Conservation (phyloP, 1,284 basidiomycete species). For the Takashimella tepidaria region DNA sequence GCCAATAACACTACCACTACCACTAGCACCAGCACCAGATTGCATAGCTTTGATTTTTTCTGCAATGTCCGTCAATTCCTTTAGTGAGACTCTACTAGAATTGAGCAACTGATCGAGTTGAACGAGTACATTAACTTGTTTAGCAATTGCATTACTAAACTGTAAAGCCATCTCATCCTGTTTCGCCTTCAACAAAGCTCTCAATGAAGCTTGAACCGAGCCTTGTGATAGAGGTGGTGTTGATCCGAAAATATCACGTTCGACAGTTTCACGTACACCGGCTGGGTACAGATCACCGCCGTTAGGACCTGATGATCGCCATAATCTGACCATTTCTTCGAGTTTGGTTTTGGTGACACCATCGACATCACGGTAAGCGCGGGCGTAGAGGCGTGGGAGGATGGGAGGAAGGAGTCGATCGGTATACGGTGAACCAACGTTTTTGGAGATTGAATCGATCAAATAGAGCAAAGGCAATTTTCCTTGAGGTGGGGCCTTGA, state of each 20-base stretch:
- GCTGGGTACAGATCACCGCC: constrained; percentile 65
- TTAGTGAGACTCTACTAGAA: constrained; percentile 26
- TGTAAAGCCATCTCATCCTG: constrained; percentile 34
- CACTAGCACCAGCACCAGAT: constrained; percentile 45
- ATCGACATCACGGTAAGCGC: constrained; percentile 79
- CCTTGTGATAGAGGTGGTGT: constrained; percentile 11
- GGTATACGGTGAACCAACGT: constrained; percentile 84
- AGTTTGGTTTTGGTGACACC: constrained; percentile 78
- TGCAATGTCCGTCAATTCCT: constrained; percentile 39
- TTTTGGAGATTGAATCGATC: constrained; percentile 93
- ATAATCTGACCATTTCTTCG: constrained; percentile 91
- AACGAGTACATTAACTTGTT: constrained; percentile 37
- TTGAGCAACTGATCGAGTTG: constrained; percentile 37
- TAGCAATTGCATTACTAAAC: constrained; percentile 12
- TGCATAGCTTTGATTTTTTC: constrained; percentile 36
- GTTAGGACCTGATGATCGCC: constrained; percentile 74
- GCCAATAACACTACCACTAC: constrained; percentile 16
- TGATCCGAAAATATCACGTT: constrained; percentile 38
- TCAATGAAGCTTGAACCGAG: constrained; percentile 24
- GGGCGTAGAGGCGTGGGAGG: constrained; percentile 71
- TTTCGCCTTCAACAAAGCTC: constrained; percentile 26
- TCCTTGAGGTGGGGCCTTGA: constrained; percentile 79
- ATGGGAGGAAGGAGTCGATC: constrained; percentile 65
- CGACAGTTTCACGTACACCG: constrained; percentile 32
- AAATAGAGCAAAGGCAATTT: constrained; percentile 93